Base-by-base conservation (phyloP, 768 basidiomycete species). In the Termitomyces titanicus region DNA sequence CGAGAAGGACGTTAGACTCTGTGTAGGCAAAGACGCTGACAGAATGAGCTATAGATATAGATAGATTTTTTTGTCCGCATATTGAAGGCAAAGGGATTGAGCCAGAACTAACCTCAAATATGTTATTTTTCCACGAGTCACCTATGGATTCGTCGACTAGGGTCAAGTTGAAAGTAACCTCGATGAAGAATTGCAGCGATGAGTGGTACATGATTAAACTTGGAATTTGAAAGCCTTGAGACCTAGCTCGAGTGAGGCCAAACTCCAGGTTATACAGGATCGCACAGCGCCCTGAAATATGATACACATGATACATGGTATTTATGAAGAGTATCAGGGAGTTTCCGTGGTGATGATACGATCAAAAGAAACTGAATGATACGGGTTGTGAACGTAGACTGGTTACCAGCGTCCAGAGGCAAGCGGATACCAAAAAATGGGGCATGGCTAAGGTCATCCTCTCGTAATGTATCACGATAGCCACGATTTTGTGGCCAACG, bases 161-260 rank as follows among this genome's bases (percentile, higher is more conserved):
- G n/a, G 39, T 53, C 47, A 57, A 47, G 31, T 57, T 57, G 24
- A 57, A 57, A 24, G 56, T 57, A 22, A 49, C 51, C 47, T 57
- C 56, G 8, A 57, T 48, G 24, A 57, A 45, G 27, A 57, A 53
- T 25, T 47, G 46, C 3, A 24, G 34, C 22, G 44, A 53, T 38
- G 51, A 57, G 37, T 47, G 49, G 22, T 47, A 31, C 45, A 24
- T 43, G 8, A 8, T 3, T 13, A 37, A 13, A 37, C 35, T 37
- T n/a, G 38, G 8, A n/a, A 3, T 9, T 29, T 24, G 39, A 17
- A 39, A 13, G n/a, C 13, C 44, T 53, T 44, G 49, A 56, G 49
- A 31, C 48, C 55, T 34, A 29, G 42, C 48, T 56, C 55, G 25
- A 46, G 24, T 54, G 29, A 9, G 22, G 31, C 3, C 10, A 18